Percentiles rank a stretch among this genome's conserved stretches.
Conservation (phyloP, 306 rosid genomes). For the Gastrolobium villosum region DNA sequence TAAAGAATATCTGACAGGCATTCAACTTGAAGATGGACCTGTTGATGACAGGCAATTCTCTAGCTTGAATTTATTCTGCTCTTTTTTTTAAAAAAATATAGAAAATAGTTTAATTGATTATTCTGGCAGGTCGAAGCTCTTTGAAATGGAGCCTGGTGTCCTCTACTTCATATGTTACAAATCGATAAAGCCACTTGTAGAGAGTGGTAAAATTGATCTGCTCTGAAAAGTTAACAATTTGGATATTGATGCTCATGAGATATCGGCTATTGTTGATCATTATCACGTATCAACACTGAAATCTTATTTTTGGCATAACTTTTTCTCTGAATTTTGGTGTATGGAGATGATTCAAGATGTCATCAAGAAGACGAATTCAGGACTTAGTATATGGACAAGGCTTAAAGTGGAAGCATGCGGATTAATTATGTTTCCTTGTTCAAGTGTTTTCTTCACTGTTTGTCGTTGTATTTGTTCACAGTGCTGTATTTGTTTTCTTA, state of each 20-base stretch:
- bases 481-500: not conserved
- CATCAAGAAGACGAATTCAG: not conserved
- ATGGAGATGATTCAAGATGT: slow-evolving; percentile 26
- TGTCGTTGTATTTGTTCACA: not conserved
- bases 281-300: slow-evolving; percentile 16
- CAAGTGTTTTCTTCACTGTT: not conserved
- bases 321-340: not conserved
- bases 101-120: slow-evolving; percentile 11
- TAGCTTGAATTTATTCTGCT: slow-evolving; percentile 12
- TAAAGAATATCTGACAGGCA: slow-evolving; percentile 77
- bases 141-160: slow-evolving; percentile 62
- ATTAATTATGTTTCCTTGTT: not conserved
- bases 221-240: slow-evolving; percentile 43
- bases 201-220: slow-evolving; percentile 80
- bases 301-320: not conserved
- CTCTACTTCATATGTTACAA: slow-evolving; percentile 87
- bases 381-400: not conserved
- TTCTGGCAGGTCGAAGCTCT: slow-evolving; percentile 60
- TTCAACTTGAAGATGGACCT: slow-evolving; percentile 90
- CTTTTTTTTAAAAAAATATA: slow-evolving; percentile 18
- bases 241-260: slow-evolving; percentile 21
- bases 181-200: slow-evolving; percentile 82
- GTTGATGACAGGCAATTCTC: slow-evolving; percentile 73
- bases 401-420: not conserved
- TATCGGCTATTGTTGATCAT: not conserved